phyloP scores from a whole-genome alignment of 1,284 basidiomycete species.

The Malassezia arunalokei region DNA sequence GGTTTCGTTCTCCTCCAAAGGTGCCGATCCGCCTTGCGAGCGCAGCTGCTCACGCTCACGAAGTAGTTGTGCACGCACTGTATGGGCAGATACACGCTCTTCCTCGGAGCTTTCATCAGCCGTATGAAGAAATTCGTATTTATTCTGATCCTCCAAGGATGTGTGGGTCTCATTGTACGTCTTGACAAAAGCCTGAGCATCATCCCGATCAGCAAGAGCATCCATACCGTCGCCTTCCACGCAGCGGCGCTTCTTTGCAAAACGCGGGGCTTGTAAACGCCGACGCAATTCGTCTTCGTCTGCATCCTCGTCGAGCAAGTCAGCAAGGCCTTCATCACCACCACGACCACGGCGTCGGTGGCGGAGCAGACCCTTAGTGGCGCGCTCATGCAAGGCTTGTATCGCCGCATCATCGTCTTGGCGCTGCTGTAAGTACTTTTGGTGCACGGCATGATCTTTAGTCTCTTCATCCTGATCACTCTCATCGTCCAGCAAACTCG shows the following conservation, averaged over 20 bases:
- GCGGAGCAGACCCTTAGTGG: conserved; percentile 25
- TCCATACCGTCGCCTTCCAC: conserved; percentile 33
- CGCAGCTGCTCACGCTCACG: background rate
- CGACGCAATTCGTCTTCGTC: conserved; percentile 32
- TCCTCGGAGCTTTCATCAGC: conserved; percentile 11
- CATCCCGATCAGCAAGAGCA: conserved; percentile 23
- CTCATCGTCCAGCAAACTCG: conserved; percentile 36
- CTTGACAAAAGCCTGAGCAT: conserved; percentile 29
- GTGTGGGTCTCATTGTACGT: conserved; percentile 27
- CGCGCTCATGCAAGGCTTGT: conserved; percentile 31
- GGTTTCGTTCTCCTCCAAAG: background rate
- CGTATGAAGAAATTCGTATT: conserved; percentile 26
- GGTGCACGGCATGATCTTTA: conserved; percentile 29
- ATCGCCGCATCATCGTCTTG: conserved; percentile 29
- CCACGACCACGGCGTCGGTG: conserved; percentile 20
- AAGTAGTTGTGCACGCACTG: conserved; percentile 8
- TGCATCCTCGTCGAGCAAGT: conserved; percentile 37
- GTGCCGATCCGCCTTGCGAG: background rate
- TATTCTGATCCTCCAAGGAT: conserved; percentile 19
- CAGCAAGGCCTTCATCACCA: conserved; percentile 21
- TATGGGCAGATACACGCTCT: conserved; percentile 10
- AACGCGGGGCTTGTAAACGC: conserved; percentile 14
- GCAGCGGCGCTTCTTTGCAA: conserved; percentile 28
- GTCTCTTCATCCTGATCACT: conserved; percentile 32
- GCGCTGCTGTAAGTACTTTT: conserved; percentile 28